A percentile compares a stretch with the other conserved stretches of the same genome.
These are phyloP conservation scores for Mimosa bimucronata DNA, from an alignment of 306 rosid genomes.

Conservation along the genomic window DNA sequence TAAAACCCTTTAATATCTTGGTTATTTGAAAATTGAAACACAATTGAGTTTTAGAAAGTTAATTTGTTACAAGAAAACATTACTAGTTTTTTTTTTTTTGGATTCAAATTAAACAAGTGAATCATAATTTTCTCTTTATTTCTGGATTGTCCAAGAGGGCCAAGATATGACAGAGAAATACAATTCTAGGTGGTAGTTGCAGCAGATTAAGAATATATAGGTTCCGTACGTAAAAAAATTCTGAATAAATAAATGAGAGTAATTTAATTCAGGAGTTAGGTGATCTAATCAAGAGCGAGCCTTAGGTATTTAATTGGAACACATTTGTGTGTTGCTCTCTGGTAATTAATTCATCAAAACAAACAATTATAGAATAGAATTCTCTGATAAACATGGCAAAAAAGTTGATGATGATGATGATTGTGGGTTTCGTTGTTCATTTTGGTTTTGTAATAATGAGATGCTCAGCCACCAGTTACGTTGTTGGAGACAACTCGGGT, in stretches of 20 bases:
- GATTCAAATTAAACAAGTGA: not conserved
- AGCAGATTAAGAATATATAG: not conserved
- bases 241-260: not conserved
- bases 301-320: slow-evolving; percentile 29
- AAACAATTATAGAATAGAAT: not conserved
- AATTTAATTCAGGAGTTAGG: slow-evolving; percentile 50
- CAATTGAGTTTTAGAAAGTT: too few species aligned
- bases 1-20: too few species aligned
- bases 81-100: not conserved
- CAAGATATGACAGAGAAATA: not conserved
- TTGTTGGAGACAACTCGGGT: slow-evolving; percentile 85
- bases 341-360: not conserved
- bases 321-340: not conserved
- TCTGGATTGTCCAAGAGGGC: not conserved
- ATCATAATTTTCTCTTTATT: not conserved
- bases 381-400: slow-evolving; percentile 53
- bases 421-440: slow-evolving; percentile 36
- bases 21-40: too few species aligned
- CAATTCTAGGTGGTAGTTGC: not conserved
- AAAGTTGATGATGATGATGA: slow-evolving; percentile 6
- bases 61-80: too few species aligned
- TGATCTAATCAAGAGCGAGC: slow-evolving; percentile 55
- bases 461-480: slow-evolving; percentile 65
- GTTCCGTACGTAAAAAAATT: not conserved
- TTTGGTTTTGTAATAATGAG: slow-evolving; percentile 39